Evolutionary conservation across 1,139 yeast species (phyloP), one percentile per base, ranked within the genome.

Genomic region (Protomyces macrosporus): DNA sequence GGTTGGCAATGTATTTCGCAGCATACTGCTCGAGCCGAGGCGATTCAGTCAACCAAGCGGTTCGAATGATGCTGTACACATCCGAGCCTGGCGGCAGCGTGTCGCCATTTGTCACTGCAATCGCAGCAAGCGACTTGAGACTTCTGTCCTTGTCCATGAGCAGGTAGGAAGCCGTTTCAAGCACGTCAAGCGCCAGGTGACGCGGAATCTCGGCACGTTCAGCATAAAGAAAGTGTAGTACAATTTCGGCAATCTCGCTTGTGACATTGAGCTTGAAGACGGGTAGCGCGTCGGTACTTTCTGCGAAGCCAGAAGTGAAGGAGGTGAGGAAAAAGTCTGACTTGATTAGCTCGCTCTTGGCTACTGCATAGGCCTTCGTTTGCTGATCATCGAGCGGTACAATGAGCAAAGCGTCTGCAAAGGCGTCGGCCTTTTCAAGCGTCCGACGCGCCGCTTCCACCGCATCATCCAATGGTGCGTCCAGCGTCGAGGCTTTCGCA

Each of bases 1-100:
- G 75, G 52, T 78, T 69, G 0, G 91, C 88, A 50, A 88, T 78
- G 61, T 79, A 71, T 68, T 81, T 78, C 0, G 91, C 87, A 2
- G 82, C 82, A 70, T 79, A 83, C 53, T 82, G 84, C 70, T 87
- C 95, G 39, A 88, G 72, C 61, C 88, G 78, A 64, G 84, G 88
- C 65, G 86, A 77, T 53, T 86, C 76, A 0, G 87, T 81, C 45
- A 80, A 81, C 95, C 95, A 88, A 0, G 88, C 84, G 0, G 85
- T 81, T 57, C 84, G 75, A 16, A 88, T 73, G 16, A 87, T 76
- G 42, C 85, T 87, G 71, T 78, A 86, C 0, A 84, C 76, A 42
- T 82, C 75, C 61, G 78, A 60, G 6, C 62, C 48, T 7, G 64
- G 60, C 16, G 66, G 67, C 30, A 63, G 63, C 33, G 55, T 39